Base-by-base conservation (phyloP, 257 asterid genomes). In the Osmanthus fragrans region DNA sequence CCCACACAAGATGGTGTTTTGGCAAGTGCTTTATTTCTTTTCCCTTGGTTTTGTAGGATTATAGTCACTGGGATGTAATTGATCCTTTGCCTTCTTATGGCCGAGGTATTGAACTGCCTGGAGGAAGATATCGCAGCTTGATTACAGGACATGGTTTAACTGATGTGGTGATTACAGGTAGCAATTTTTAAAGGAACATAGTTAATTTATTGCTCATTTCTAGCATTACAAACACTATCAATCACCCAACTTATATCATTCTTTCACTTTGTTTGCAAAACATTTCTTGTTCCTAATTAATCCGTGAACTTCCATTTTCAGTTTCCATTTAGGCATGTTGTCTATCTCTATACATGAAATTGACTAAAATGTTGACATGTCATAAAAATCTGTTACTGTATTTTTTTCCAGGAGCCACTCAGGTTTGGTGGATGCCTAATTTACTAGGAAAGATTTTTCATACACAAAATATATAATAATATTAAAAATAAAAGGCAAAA, bases 51-150 rank as follows among this genome's bases (percentile, higher is more conserved):
- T 60, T 75, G 64, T 87, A 92, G 97, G 96, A 90, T 73, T 84
- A 81, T 56, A 66, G 77, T 66, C 91, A 82, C 29, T 92, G 97
- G 97, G 96, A 86, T 64, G 76, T 88, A 42, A 73, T 90, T 19
- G 97, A 89, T 36, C 91, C 97, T 3, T 86, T 91, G 72, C 97
- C 97, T 78, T 91, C 97, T 5, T 91, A 91, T 76, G 93, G 95
- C 34, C 82, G 89, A 76, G 93, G 90, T 72, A 81, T 83, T 15
- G 95, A 88, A 60, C 79, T 84, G 60, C 90, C 88, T 29, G 91
- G 91, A 72, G 82, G 78, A 87, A 88, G 95, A 82, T 91, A 91
- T 73, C 91, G 93, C 37, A 91, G 97, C 83, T 82, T 91, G 77
- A 87, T 91, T 70, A 75, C 70, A 3, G 97, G 95, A 76, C 82